A percentile compares a stretch with the other conserved stretches of the same genome.
Evolutionary conservation across 2,329 filamentous ascomycete genomes (phyloP).

Genomic region (Ascocoryne sarcoides): DNA sequence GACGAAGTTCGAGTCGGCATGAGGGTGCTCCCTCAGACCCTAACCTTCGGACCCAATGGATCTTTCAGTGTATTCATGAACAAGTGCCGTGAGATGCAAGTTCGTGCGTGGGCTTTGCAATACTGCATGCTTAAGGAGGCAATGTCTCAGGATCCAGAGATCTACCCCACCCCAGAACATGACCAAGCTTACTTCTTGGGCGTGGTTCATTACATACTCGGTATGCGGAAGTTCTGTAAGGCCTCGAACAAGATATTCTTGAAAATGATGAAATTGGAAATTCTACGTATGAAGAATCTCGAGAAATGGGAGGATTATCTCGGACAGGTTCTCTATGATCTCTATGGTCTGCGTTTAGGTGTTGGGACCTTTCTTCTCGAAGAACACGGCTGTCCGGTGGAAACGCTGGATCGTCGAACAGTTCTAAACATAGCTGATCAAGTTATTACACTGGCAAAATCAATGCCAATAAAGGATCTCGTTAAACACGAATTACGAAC

Average conservation of each 20-base stretch:
- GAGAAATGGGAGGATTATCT: conserved; percentile 82
- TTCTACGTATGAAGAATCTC: conserved; percentile 65
- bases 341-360: conserved; percentile 72
- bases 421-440: conserved; percentile 78
- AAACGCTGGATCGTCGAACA: conserved; percentile 71
- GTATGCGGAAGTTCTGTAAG: conserved; percentile 78
- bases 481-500: conserved; percentile 84
- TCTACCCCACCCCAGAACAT: conserved; percentile 58
- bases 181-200: conserved; percentile 73
- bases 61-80: conserved; percentile 50
- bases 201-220: conserved; percentile 74
- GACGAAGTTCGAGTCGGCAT: conserved; percentile 78
- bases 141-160: conserved; percentile 54
- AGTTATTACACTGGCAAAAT: conserved; percentile 69
- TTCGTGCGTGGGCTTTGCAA: conserved; percentile 79
- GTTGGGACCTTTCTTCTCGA: conserved; percentile 56
- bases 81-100: conserved; percentile 77
- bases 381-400: conserved; percentile 72
- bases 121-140: conserved; percentile 74
- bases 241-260: conserved; percentile 79
- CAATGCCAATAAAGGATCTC: conserved; percentile 83
- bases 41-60: conserved; percentile 34
- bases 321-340: conserved; percentile 73
- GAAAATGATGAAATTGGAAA: conserved; percentile 78
- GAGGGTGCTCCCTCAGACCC: conserved; percentile 47